Evolutionary conservation across 108 stramenopile genomes (phyloP).

Genomic region (Hondaea fermentalgiana): DNA sequence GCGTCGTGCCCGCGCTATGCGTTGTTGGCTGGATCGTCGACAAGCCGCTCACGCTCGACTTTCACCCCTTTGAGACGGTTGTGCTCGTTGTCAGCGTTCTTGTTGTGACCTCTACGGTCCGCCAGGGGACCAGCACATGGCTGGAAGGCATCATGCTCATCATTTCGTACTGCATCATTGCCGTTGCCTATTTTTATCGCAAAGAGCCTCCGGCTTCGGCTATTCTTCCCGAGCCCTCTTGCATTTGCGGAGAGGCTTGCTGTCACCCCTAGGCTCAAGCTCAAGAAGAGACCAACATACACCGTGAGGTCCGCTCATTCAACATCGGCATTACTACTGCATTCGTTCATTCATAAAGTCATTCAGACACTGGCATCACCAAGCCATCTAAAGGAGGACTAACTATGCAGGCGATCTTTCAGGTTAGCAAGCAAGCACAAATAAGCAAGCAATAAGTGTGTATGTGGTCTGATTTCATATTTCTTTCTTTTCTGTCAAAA

Average conservation of each 20-base stretch:
- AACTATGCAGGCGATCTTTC: too few relatives aligned
- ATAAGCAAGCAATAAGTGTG: too few relatives aligned
- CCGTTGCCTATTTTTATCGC: slow-evolving; percentile 64
- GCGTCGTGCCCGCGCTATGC: slow-evolving; percentile 73
- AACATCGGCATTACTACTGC: too few relatives aligned
- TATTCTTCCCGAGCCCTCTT: not conserved
- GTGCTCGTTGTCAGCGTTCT: slow-evolving; percentile 39
- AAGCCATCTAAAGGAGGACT: too few relatives aligned
- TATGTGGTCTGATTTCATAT: not conserved
- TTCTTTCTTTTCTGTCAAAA: not conserved
- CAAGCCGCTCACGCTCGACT: slow-evolving; percentile 13
- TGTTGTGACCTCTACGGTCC: slow-evolving; percentile 44
- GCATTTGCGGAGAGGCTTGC: not conserved
- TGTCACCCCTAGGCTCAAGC: not conserved
- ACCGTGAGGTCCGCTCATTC: too few relatives aligned
- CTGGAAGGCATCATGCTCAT: slow-evolving; percentile 71
- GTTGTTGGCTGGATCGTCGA: slow-evolving; percentile 48
- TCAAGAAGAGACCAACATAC: not conserved
- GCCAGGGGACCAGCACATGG: slow-evolving; percentile 72
- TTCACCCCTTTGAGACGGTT: not conserved
- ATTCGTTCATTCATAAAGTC: too few relatives aligned
- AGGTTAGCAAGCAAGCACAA: too few relatives aligned
- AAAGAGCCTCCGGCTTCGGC: not conserved
- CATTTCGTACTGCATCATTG: slow-evolving; percentile 72
- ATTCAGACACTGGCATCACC: too few relatives aligned